Evolutionary conservation across 1,284 basidiomycete genomes (phyloP), one percentile per base, ranked within the genome.

Genomic region (Fomitopsis palustris): DNA sequence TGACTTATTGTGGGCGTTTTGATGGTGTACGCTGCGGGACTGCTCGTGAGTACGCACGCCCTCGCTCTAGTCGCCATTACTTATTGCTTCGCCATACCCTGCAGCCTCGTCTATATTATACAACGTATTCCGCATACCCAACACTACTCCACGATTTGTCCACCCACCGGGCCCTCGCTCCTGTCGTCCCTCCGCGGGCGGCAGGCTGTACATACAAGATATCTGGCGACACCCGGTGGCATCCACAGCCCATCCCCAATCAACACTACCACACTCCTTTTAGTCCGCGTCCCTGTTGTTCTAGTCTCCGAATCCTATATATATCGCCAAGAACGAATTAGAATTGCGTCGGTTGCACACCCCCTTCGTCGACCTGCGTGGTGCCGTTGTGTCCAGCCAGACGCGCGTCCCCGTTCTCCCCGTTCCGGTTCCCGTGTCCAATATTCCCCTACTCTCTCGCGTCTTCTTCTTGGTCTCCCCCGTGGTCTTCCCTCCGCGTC

Each of bases 21-120:
- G 61, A 49, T 53, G 63, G 66, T 68, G 66, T 65, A 66, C 55
- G 61, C 58, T 65, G 65, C 61, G 65, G 66, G 68, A 57, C 58
- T 64, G 65, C 62, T 66, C 43, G 68, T 69, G 58, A 67, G 68
- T 68, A n/a, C n/a, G n/a, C 2, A n/a, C 31, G 7, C 12, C 33
- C 14, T 17, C n/a, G n/a, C n/a, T n/a, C n/a, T n/a, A n/a, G n/a
- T n/a, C n/a, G n/a, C n/a, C n/a, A n/a, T 14, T 16, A 2, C 27
- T 16, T 25, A 25, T 41, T 19, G 29, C 37, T 37, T 55, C 33
- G 45, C n/a, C 12, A 17, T 25, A 1, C 6, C 6, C 9, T 31
- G 12, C 52, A 66, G 62, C 31, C 54, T 57, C 54, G 57, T 63
- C 61, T 54, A 64, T 67, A 64, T 61, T 39, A 57, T 57, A 62